Percentiles rank a stretch among this genome's conserved stretches.
Evolutionary conservation across 2,329 filamentous ascomycete species (phyloP).

Genomic region (Trichothecium roseum): DNA sequence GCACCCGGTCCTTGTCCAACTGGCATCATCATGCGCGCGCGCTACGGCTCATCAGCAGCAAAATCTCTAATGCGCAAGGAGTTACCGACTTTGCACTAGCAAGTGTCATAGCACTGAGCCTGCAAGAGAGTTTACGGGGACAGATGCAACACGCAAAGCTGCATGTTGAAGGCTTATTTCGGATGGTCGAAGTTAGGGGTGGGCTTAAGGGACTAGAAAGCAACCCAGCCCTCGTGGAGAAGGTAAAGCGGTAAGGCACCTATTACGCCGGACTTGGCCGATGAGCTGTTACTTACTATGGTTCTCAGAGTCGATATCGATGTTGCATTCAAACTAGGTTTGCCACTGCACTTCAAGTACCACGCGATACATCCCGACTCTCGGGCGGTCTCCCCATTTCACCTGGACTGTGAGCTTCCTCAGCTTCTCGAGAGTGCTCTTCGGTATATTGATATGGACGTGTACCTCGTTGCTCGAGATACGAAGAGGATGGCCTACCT

Average conservation of each 20-base stretch:
- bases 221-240: constrained; percentile 4
- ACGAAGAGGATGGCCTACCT: constrained; percentile 4
- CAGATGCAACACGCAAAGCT: constrained; percentile 12
- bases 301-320: constrained; percentile 6
- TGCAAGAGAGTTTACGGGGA: constrained; percentile 14
- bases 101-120: constrained; percentile 12
- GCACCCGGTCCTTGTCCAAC: constrained; percentile 8
- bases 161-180: constrained; percentile 18
- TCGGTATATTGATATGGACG: neutral
- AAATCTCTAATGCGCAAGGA: constrained; percentile 12
- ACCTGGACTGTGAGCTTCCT: no score
- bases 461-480: constrained; percentile 1
- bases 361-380: no score
- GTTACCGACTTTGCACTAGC: constrained; percentile 16
- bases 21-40: constrained; percentile 13
- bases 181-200: constrained; percentile 19
- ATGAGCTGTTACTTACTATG: no score
- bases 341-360: neutral
- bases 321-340: constrained; percentile 4
- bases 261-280: no score
- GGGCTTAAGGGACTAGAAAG: constrained; percentile 12
- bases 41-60: constrained; percentile 17
- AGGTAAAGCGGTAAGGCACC: constrained; percentile 6
- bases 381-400: no score
- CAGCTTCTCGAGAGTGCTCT: no score